These are phyloP conservation scores for Fusarium humuli DNA, from an alignment of 2,329 filamentous ascomycete species.

Conservation along the genomic window DNA sequence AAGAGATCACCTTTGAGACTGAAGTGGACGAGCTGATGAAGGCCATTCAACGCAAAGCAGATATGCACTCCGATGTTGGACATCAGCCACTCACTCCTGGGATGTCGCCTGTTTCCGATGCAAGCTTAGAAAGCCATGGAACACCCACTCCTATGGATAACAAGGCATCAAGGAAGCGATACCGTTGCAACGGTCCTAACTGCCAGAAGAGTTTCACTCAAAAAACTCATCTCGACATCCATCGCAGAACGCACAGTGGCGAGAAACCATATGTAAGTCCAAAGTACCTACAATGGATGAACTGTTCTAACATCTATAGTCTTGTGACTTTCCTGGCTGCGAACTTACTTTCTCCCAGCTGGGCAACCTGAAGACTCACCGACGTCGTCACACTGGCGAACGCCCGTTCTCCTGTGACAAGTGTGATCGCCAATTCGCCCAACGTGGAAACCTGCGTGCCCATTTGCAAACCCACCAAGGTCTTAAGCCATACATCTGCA, in stretches of 20 bases:
- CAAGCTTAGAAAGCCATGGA: constrained; percentile 36
- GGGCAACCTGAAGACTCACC: constrained; percentile 93
- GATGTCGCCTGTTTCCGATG: constrained; percentile 43
- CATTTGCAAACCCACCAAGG: constrained; percentile 85
- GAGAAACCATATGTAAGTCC: constrained; percentile 85
- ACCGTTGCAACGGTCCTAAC: constrained; percentile 77
- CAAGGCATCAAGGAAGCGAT: constrained; percentile 65
- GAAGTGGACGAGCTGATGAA: constrained; percentile 91
- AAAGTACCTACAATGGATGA: no score
- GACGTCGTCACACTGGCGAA: constrained; percentile 87
- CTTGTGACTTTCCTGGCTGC: constrained; percentile 79
- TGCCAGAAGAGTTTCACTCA: constrained; percentile 89
- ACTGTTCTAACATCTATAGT: constrained; percentile 54
- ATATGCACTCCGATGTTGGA: constrained; percentile 48
- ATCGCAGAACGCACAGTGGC: constrained; percentile 88
- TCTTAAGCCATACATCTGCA: constrained; percentile 83
- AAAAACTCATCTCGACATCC: constrained; percentile 93
- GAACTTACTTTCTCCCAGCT: constrained; percentile 86
- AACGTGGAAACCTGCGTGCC: constrained; percentile 85
- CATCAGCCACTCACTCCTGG: constrained; percentile 46
- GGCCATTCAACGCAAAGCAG: constrained; percentile 78
- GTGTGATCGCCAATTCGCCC: constrained; percentile 85
- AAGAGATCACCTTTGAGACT: constrained; percentile 77
- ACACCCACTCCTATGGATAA: constrained; percentile 42
- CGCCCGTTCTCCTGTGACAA: constrained; percentile 83